Conservation (phyloP, 2,329 filamentous ascomycete species). For the Calonectria montana region DNA sequence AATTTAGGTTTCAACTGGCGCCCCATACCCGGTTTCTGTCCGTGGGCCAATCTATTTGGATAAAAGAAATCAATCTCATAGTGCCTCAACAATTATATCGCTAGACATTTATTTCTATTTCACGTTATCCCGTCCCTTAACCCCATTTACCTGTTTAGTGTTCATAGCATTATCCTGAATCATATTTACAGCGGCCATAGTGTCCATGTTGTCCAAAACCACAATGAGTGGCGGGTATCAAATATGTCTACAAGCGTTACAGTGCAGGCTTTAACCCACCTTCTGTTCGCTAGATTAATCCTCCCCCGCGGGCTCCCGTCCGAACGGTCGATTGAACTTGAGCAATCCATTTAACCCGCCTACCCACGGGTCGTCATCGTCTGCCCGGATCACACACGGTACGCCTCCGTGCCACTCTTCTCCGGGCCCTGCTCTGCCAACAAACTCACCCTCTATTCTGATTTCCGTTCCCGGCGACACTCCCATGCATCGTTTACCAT, state of each 20-base stretch:
- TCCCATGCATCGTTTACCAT: conserved; percentile 76
- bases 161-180: not conserved
- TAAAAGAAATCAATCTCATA: not conserved
- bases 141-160: not conserved
- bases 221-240: conserved; percentile 14
- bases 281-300: conserved; percentile 41
- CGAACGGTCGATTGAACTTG: conserved; percentile 98
- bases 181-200: not conserved
- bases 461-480: conserved; percentile 85
- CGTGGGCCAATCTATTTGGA: no score
- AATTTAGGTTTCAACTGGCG: no score
- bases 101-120: not conserved
- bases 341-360: conserved; percentile 91
- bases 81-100: not conserved
- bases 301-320: conserved; percentile 55
- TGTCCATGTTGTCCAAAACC: not conserved
- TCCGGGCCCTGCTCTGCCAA: conserved; percentile 59
- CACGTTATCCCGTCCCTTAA: not conserved
- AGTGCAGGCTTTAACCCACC: not conserved
- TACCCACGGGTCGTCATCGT: conserved; percentile 94
- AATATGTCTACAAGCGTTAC: conserved; percentile 4
- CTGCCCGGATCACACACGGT: conserved; percentile 84
- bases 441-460: conserved; percentile 86
- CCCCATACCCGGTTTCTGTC: no score
- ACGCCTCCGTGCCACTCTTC: conserved; percentile 80